Evolutionary conservation across 2,329 filamentous ascomycete species (phyloP), one percentile per base, ranked within the genome.

Genomic region (Ophiostoma quercus): DNA sequence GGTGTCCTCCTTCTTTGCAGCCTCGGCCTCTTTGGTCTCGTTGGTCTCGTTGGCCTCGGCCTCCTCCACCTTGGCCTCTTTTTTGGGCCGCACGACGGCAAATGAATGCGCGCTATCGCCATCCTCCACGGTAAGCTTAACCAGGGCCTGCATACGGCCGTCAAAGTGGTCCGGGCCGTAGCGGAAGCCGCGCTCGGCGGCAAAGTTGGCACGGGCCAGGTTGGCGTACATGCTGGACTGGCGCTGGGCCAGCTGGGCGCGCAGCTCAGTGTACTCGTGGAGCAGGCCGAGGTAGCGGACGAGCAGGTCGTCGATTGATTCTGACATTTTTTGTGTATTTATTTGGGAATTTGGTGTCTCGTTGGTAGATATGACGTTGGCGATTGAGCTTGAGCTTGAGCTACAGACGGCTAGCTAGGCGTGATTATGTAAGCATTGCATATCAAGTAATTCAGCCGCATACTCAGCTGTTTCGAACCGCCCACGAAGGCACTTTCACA

Each of bases 161-260:
- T 94, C 90, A 76, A 91, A 94, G 75, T 86, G 85, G 74, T 92
- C 88, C 73, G 82, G 84, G 2, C 90, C 90, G 76, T 90, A 93
- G 60, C 87, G 82, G 72, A 87, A 77, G 41, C 88, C 85, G 14
- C 85, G 81, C 76, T 87, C 83, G n/a, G 86, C 87, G 37, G 85
- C 81, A 78, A 92, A 93, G 79, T 93, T 92, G 72, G 91, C 91
- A 70, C 90, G 85, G n/a, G 91, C 89, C 57, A 94, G 82, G 73
- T 82, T 79, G 70, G 85, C 84, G 75, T 83, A 86, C 73, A 90
- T 83, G 68, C 80, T 79, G 25, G 84, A 80, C 73, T 92, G 84
- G 25, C 85, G 79, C 14, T 77, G 76, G 62, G 82, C 81, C 51
- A 93, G 82, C 62, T 83, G 77, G 34, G 80, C 76, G 71, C 86